A percentile compares a stretch with the other conserved stretches of the same genome.
These are phyloP conservation scores for Zygosaccharomyces gambellarensis DNA, from an alignment of 805 yeast genomes.

Conservation along the genomic window DNA sequence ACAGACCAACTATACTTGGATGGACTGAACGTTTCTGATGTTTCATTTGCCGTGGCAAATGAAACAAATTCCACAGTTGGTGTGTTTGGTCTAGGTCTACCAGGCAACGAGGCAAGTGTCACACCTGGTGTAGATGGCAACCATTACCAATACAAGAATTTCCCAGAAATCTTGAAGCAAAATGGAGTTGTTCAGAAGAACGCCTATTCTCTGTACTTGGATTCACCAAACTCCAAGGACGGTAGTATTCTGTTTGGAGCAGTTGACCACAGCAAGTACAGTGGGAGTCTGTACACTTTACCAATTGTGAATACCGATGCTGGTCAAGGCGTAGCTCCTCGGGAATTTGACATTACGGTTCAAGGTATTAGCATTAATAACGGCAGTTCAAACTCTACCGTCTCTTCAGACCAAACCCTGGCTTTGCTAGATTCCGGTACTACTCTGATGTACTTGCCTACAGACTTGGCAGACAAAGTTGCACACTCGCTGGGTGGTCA, in stretches of 20 bases:
- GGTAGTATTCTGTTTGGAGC: constrained; percentile 65
- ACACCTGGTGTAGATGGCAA: constrained; percentile 52
- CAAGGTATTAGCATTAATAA: constrained; percentile 34
- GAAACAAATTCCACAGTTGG: constrained; percentile 57
- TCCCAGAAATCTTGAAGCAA: constrained; percentile 55
- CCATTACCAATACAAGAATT: constrained; percentile 52
- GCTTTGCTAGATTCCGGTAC: constrained; percentile 56
- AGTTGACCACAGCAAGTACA: constrained; percentile 54
- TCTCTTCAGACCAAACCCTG: constrained; percentile 20
- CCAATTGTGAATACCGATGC: constrained; percentile 41
- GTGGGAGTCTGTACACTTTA: constrained; percentile 44
- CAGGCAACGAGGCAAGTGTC: constrained; percentile 61
- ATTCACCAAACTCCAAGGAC: constrained; percentile 34
- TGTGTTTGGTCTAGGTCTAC: constrained; percentile 68
- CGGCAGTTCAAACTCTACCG: constrained; percentile 19
- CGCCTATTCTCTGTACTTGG: constrained; percentile 57
- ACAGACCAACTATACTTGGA: constrained; percentile 55
- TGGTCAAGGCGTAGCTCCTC: constrained; percentile 7
- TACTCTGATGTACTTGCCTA: constrained; percentile 47
- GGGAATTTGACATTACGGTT: constrained; percentile 23
- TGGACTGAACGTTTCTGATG: constrained; percentile 42
- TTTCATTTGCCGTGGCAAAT: constrained; percentile 73
- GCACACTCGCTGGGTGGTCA: constrained; percentile 39
- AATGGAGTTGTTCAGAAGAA: constrained; percentile 52
- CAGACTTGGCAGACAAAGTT: constrained; percentile 28